Base-by-base conservation (phyloP, 192 early-diverging fungal species). In the Helicostylum pulchrum region DNA sequence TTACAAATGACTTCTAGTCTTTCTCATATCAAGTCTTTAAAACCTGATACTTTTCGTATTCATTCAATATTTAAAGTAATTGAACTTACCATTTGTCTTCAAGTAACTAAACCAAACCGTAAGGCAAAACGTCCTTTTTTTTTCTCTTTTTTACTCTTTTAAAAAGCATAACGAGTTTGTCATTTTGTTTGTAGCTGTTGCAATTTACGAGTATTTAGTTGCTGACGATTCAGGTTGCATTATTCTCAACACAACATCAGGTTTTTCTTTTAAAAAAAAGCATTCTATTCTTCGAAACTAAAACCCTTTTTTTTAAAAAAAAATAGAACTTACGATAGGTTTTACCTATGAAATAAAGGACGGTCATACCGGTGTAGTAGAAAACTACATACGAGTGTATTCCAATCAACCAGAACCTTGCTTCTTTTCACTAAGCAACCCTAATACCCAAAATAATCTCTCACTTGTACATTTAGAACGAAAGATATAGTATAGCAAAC, bases 171-270 rank as follows among this genome's bases (percentile, higher is more conserved):
- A 26, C 26, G 1, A 26, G 0, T 30, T 20, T 53, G 21, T 56
- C 46, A 49, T 26, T 30, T 36, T n/a, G n/a, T n/a, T 39, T 21
- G 62, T 26, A 21, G 31, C 32, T 2, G 32, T 50, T 15, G 20
- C 17, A 4, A 53, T 70, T 4, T 57, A 42, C 17, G 67, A 70
- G 19, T 70, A 70, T 44, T 17, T 70, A n/a, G 44, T 70, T 12
- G 67, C 50, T 12, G 67, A 70, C 45, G 21, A 62, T 14, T 50
- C 67, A 50, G 61, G 67, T 19, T 63, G 51, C 12, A 48, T 70
- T 7, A 43, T 70, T 32, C 42, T 70, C 17, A 19, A 68, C 17
- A 68, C 57, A 11, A 53, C 43, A 47, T 19, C 47, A 63, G 34
- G 42, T 32, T 48, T 31, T 26, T 26, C 2, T 26, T 26, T 26